Evolutionary conservation across 257 asterid genomes (phyloP).

Genomic region (Solanum sitiens): DNA sequence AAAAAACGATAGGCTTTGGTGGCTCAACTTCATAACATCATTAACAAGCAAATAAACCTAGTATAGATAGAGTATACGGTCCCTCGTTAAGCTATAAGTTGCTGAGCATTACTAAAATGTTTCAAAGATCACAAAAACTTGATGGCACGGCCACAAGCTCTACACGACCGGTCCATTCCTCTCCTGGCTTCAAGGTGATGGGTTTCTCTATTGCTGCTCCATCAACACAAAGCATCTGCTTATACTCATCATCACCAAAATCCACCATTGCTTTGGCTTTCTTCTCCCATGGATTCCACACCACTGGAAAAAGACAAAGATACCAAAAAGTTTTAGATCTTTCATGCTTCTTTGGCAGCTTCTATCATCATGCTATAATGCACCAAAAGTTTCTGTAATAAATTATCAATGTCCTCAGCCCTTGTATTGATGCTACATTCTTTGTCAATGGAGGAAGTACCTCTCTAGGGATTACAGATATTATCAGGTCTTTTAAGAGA

Average conservation of each 20-base stretch:
- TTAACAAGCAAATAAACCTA: neutral
- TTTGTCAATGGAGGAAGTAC: neutral
- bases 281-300: conserved; percentile 99
- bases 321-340: neutral
- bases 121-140: conserved; percentile 52
- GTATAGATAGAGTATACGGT: neutral
- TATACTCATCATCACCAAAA: conserved; percentile 84
- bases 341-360: neutral
- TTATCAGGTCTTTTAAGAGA: neutral
- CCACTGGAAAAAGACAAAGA: conserved; percentile 24
- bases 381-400: neutral
- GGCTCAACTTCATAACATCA: neutral
- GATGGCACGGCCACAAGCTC: conserved; percentile 74
- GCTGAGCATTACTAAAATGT: neutral
- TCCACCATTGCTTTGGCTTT: conserved; percentile 75
- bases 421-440: neutral
- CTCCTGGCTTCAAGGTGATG: conserved; percentile 68
- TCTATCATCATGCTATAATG: neutral
- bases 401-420: neutral
- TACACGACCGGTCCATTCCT: conserved; percentile 76
- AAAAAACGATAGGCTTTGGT: neutral
- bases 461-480: neutral
- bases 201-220: conserved; percentile 75
- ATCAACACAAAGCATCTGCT: conserved; percentile 72
- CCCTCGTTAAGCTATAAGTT: neutral